Base-by-base conservation (phyloP, 2,329 filamentous ascomycete genomes). In the Cercospora sesami region DNA sequence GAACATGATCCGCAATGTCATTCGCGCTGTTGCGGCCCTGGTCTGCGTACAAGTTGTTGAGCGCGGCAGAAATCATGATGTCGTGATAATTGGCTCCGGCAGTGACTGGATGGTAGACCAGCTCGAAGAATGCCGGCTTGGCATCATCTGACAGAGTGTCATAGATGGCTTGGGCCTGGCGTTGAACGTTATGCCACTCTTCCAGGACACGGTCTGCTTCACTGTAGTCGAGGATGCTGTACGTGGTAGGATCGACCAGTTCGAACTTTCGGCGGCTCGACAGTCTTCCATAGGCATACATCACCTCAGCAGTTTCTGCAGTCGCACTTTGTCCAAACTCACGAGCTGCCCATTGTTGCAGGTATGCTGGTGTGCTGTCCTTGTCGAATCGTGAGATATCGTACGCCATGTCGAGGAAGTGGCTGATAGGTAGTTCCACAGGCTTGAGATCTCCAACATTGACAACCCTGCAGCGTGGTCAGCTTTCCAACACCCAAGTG, bases 381-480 rank as follows among this genome's bases (percentile, higher is more conserved):
- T 85, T 82, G n/a, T 83, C 81, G 83, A 86, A 90, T 1, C 79
- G 75, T 21, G 84, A 79, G 23, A 86, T 84, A 73, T 91, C 86
- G 75, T 91, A 91, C 1, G 88, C 89, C 68, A 91, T 82, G 70
- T 90, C 88, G 69, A 91, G 80, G 79, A 88, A 90, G 77, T 91
- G 55, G 30, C 55, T 59, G 55, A 59, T 59, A 8, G 55, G 55
- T n/a, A 59, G 55, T 79, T 91, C 87, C 12, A 88, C 81, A 0
- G 86, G 86, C 78, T 90, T 90, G 69, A 90, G 81, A 73, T 90
- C 88, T 48, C 87, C 88, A 21, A 90, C 86, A 69, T 90, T 90
- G 71, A 89, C 86, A 53, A 90, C 83, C 88, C 88, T 59, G 5
- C 10, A 33, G n/a, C 30, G n/a, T 18, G 28, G 31, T 59, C n/a